A percentile compares a stretch with the other conserved stretches of the same genome.
Evolutionary conservation across 495 filamentous ascomycete species (phyloP).

Genomic region (Haplographium delicatum): DNA sequence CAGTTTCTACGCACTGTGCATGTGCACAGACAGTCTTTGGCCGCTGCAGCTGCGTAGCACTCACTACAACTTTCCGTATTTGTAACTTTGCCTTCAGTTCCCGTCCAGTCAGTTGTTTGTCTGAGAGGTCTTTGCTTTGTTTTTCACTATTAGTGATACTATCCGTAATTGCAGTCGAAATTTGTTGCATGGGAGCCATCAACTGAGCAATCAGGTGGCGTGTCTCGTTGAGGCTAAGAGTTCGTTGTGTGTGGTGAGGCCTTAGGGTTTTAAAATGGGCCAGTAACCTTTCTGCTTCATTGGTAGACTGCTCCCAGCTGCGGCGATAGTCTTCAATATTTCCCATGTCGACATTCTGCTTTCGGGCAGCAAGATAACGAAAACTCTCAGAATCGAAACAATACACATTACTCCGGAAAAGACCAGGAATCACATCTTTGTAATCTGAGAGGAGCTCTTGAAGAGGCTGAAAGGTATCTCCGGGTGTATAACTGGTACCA

Average conservation of each 20-base stretch:
- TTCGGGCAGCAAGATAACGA: slow-evolving; percentile 34
- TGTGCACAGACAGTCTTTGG: no score
- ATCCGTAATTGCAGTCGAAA: neutral
- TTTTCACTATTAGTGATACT: neutral
- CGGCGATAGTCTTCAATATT: neutral
- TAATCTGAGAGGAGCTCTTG: slow-evolving; percentile 23
- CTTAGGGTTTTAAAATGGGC: neutral
- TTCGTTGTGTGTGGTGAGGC: neutral
- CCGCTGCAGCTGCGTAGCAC: no score
- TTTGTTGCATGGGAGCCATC: neutral
- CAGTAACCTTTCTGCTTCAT: neutral
- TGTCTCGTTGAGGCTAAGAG: neutral
- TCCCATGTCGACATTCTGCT: slow-evolving; percentile 1
- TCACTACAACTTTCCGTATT: no score
- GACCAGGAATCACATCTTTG: slow-evolving; percentile 18
- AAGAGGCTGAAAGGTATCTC: slow-evolving; percentile 32
- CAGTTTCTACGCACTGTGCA: no score
- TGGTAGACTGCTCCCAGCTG: neutral
- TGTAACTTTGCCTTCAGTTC: no score
- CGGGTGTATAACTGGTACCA: slow-evolving; percentile 32
- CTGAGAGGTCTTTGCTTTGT: neutral
- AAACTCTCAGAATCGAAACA: slow-evolving; percentile 43
- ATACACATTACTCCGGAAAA: slow-evolving; percentile 24
- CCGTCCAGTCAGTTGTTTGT: neutral
- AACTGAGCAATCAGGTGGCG: neutral